These are phyloP conservation scores for Aspergillus diversus DNA, from an alignment of 495 filamentous ascomycete species.

Conservation along the genomic window DNA sequence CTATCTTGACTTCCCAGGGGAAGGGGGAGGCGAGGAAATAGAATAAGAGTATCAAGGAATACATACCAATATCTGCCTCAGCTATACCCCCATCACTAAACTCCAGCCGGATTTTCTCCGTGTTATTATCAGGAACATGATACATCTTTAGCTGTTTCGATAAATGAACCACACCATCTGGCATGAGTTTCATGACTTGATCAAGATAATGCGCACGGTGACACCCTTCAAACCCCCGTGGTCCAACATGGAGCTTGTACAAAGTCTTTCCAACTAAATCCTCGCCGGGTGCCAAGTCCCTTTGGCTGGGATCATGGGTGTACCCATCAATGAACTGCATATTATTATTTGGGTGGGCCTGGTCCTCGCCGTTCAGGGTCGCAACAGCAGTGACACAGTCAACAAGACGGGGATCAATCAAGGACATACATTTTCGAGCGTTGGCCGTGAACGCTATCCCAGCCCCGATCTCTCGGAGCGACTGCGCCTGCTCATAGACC, in stretches of 20 bases:
- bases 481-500: constrained; percentile 45
- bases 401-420: constrained; percentile 24
- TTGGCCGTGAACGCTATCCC: constrained; percentile 49
- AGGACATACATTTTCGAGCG: constrained; percentile 33
- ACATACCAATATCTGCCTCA: constrained; percentile 52
- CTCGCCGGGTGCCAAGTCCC: constrained; percentile 17
- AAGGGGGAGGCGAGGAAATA: constrained; percentile 2
- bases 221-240: constrained; percentile 44
- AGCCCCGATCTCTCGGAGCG: constrained; percentile 46
- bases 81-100: constrained; percentile 60
- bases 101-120: constrained; percentile 41
- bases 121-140: constrained; percentile 23
- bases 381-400: constrained; percentile 25
- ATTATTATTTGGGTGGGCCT: constrained; percentile 25
- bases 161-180: constrained; percentile 45
- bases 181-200: constrained; percentile 56
- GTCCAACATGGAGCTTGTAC: constrained; percentile 23
- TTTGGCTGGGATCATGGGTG: constrained; percentile 20
- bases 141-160: constrained; percentile 38
- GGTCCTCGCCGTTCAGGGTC: constrained; percentile 27
- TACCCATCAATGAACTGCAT: constrained; percentile 44
- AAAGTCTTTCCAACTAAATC: constrained; percentile 17
- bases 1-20: not conserved
- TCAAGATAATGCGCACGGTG: constrained; percentile 63
- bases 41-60: not conserved